Conservation (phyloP, 1,284 basidiomycete species). For the Irpex sp. region DNA sequence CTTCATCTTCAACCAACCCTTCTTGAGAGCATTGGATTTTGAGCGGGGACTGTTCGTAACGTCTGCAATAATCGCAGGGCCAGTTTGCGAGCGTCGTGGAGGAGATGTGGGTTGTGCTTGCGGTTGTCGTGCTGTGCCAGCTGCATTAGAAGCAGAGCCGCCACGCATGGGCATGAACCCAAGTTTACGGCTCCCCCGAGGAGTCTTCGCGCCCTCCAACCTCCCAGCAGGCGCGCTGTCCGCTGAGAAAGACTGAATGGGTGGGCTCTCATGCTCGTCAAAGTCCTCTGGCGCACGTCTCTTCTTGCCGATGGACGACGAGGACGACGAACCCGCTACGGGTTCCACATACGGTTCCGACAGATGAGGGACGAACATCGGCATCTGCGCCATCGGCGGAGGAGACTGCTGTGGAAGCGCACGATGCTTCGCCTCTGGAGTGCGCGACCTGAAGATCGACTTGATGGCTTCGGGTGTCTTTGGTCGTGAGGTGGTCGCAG, state of each 20-base stretch:
- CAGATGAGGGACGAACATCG: background rate
- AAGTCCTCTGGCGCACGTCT: conserved; percentile 70
- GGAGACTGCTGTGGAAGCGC: conserved; percentile 7
- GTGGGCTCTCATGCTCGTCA: conserved; percentile 46
- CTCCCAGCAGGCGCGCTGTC: conserved; percentile 31
- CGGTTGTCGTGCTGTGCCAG: conserved; percentile 17
- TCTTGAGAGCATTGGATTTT: conserved; percentile 22
- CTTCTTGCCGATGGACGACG: conserved; percentile 49
- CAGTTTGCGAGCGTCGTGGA: conserved; percentile 20
- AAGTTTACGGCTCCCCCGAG: conserved; percentile 49
- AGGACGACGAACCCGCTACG: conserved; percentile 17
- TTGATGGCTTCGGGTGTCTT: conserved; percentile 48
- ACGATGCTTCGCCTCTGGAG: conserved; percentile 34
- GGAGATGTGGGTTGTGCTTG: conserved; percentile 20
- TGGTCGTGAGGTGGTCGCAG: conserved; percentile 38
- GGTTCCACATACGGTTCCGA: background rate
- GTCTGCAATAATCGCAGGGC: conserved; percentile 42
- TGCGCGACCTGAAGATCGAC: conserved; percentile 43
- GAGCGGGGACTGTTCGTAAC: conserved; percentile 61
- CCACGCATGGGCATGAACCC: conserved; percentile 70
- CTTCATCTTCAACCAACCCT: conserved; percentile 28
- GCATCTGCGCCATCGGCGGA: conserved; percentile 1
- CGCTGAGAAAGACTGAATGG: conserved; percentile 54
- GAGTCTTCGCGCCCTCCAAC: conserved; percentile 35
- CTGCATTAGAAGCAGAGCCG: conserved; percentile 25